Conservation (phyloP, 352 stramenopile species). For the Lagenidium giganteum region DNA sequence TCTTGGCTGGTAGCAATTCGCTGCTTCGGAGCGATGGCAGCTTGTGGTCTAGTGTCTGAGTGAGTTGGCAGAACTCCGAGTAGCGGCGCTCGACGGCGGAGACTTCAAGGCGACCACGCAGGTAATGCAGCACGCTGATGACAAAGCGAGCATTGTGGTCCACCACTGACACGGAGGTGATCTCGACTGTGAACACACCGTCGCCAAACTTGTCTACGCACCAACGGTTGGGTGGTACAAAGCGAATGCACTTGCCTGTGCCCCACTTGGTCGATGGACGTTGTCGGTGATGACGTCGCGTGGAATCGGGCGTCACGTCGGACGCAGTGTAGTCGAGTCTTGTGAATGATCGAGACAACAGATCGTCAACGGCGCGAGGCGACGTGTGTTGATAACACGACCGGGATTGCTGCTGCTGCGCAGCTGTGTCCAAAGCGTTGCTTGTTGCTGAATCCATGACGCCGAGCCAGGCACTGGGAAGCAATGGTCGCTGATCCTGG, state of each 20-base stretch:
- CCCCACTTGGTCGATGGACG: slow-evolving; percentile 1
- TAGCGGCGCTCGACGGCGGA: slow-evolving; percentile 54
- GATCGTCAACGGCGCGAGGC: slow-evolving; percentile 15
- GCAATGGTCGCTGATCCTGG: slow-evolving; percentile 28
- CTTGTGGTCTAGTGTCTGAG: slow-evolving; percentile 46
- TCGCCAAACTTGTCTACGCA: slow-evolving; percentile 29
- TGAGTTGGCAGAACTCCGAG: slow-evolving; percentile 63
- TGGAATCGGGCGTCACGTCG: slow-evolving; percentile 8
- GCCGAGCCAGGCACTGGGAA: slow-evolving; percentile 65
- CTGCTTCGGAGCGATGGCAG: slow-evolving; percentile 39
- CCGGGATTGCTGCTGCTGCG: too few relatives aligned
- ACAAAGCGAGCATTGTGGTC: slow-evolving; percentile 46
- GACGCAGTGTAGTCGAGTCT: slow-evolving; percentile 23
- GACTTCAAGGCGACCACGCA: slow-evolving; percentile 30
- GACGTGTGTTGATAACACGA: slow-evolving; percentile 24
- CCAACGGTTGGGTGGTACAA: slow-evolving; percentile 50
- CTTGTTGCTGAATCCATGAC: slow-evolving; percentile 21
- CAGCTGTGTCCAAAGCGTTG: neutral
- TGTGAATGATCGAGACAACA: slow-evolving; percentile 17
- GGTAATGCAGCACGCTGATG: slow-evolving; percentile 59
- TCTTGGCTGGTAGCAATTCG: slow-evolving; percentile 62
- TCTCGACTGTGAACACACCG: slow-evolving; percentile 67
- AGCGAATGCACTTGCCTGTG: slow-evolving; percentile 47
- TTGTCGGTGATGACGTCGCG: neutral
- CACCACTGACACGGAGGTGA: slow-evolving; percentile 44